Evolutionary conservation across 305 asterid genomes (phyloP).

Genomic region (Ajuga reptans): DNA sequence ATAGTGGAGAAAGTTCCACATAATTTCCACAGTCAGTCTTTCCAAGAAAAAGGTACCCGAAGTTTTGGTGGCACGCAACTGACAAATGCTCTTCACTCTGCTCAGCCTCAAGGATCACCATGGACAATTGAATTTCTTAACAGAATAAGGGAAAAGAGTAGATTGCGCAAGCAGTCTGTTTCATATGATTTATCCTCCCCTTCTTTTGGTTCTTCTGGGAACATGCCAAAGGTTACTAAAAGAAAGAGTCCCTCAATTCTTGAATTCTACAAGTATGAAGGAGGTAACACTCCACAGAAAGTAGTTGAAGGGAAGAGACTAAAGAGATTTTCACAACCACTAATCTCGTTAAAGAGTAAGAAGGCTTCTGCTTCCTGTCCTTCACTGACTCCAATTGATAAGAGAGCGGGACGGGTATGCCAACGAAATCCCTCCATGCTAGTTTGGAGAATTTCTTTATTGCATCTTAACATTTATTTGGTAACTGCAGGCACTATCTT

Average conservation of each 20-base stretch:
- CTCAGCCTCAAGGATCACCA: slow-evolving; percentile 66
- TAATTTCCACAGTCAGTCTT: slow-evolving; percentile 26
- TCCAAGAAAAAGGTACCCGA: slow-evolving; percentile 31
- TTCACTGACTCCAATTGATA: slow-evolving; percentile 73
- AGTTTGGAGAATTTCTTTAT: slow-evolving; percentile 9
- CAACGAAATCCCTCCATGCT: slow-evolving; percentile 20
- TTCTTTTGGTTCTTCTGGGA: slow-evolving; percentile 36
- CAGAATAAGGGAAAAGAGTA: slow-evolving; percentile 83
- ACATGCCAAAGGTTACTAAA: slow-evolving; percentile 44
- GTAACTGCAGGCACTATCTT: slow-evolving; percentile 66
- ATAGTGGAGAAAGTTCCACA: slow-evolving; percentile 26
- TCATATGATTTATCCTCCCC: slow-evolving; percentile 51
- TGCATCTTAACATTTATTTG: slow-evolving; percentile 25
- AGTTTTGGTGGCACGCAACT: slow-evolving; percentile 54
- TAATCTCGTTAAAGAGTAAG: slow-evolving; percentile 36
- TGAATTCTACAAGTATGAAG: slow-evolving; percentile 70
- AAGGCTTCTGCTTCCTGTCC: slow-evolving; percentile 40
- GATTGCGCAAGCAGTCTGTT: slow-evolving; percentile 51
- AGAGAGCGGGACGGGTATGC: slow-evolving; percentile 73
- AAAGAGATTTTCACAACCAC: slow-evolving; percentile 39
- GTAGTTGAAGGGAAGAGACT: slow-evolving; percentile 44
- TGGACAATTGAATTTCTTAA: slow-evolving; percentile 91
- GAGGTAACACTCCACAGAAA: slow-evolving; percentile 42
- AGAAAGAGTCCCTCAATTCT: slow-evolving; percentile 79
- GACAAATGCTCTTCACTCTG: slow-evolving; percentile 60